Conservation (phyloP, 257 asterid genomes). For the Cynanchum wilfordii region DNA sequence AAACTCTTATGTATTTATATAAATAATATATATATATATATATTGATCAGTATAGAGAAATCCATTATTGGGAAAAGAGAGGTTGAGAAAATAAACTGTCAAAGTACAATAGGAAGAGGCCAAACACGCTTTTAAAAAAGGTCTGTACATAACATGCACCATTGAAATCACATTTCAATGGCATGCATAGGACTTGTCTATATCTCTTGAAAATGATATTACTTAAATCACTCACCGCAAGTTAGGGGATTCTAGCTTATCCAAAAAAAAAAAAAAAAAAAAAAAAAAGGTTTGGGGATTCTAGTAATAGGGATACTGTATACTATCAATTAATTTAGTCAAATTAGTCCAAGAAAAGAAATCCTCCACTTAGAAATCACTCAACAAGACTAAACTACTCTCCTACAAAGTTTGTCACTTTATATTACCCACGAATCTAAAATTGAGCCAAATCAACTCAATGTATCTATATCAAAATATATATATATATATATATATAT, state of each 20-base stretch:
- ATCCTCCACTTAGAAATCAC: constrained; percentile 8
- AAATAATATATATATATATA: too few species aligned
- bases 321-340: constrained; percentile 27
- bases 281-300: constrained; percentile 54
- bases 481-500: too few species aligned
- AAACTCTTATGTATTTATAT: too few species aligned
- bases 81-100: constrained; percentile 22
- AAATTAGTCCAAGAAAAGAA: constrained; percentile 11
- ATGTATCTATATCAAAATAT: too few species aligned
- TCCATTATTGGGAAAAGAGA: constrained; percentile 31
- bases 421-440: too few species aligned
- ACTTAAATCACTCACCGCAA: constrained; percentile 53
- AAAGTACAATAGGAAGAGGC: constrained; percentile 12
- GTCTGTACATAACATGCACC: constrained; percentile 27
- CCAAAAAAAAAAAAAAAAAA: too few species aligned
- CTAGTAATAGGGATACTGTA: constrained; percentile 20
- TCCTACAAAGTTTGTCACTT: not conserved
- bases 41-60: not conserved
- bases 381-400: not conserved
- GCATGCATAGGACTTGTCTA: constrained; percentile 46
- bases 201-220: constrained; percentile 37
- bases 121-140: not conserved
- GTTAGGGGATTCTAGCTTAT: constrained; percentile 48
- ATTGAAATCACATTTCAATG: constrained; percentile 41
- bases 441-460: too few species aligned